phyloP scores from a whole-genome alignment of 176 grass and related monocot genomes.

The Stipa capillata region DNA sequence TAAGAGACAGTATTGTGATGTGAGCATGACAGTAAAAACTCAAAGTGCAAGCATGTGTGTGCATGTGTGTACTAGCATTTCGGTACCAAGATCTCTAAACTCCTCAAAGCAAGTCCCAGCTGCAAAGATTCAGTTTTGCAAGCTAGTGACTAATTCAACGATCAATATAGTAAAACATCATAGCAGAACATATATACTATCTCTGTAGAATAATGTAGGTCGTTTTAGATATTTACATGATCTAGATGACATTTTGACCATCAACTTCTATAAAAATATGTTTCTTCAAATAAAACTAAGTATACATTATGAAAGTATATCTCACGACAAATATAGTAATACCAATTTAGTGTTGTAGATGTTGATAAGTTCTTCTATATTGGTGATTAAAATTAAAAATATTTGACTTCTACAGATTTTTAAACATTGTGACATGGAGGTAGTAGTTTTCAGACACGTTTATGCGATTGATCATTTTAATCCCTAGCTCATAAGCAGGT shows the following conservation, averaged over 20 bases:
- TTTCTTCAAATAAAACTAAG: too few relatives aligned
- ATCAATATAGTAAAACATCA: not conserved
- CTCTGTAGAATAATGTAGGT: too few relatives aligned
- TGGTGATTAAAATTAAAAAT: too few relatives aligned
- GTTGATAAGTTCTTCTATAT: too few relatives aligned
- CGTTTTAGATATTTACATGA: too few relatives aligned
- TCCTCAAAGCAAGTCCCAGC: not conserved
- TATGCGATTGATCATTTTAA: not conserved
- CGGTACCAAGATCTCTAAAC: not conserved
- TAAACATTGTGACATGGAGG: too few relatives aligned
- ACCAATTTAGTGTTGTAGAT: too few relatives aligned
- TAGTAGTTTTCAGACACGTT: not conserved
- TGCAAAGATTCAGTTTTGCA: not conserved
- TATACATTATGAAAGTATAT: too few relatives aligned
- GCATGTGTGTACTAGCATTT: conserved; percentile 13
- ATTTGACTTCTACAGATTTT: too few relatives aligned
- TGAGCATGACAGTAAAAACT: not conserved
- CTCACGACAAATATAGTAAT: too few relatives aligned
- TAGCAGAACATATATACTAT: not conserved
- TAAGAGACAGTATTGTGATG: conserved; percentile 17
- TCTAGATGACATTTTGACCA: too few relatives aligned
- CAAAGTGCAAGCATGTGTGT: conserved; percentile 5
- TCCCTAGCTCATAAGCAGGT: not conserved
- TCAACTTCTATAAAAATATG: too few relatives aligned
- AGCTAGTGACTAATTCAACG: not conserved